Percentiles rank a stretch among this genome's conserved stretches.
Evolutionary conservation across 352 stramenopile species (phyloP).

Genomic region (Phytophthora tubulina): DNA sequence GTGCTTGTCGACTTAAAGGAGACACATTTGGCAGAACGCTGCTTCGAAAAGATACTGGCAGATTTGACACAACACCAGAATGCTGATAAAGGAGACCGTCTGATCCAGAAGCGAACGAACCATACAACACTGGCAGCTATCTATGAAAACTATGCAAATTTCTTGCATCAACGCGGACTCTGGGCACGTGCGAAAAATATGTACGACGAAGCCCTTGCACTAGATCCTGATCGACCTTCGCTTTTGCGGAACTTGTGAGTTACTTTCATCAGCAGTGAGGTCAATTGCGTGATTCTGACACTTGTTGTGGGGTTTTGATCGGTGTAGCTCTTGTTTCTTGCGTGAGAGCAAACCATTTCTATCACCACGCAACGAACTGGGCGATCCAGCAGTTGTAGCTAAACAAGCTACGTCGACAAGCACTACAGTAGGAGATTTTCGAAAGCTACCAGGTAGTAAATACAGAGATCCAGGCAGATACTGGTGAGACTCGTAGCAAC

Average conservation of each 20-base stretch:
- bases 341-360: conserved; percentile 26
- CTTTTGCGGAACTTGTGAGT: conserved; percentile 40
- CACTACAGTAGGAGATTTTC: too few species aligned
- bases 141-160: conserved; percentile 29
- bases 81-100: too few species aligned
- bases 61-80: too few species aligned
- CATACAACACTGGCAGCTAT: background rate
- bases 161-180: conserved; percentile 23
- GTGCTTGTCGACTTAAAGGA: conserved; percentile 25
- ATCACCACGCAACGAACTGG: conserved; percentile 2
- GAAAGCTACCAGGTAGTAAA: too few species aligned
- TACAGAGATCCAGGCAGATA: too few species aligned
- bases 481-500: too few species aligned
- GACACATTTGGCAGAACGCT: conserved; percentile 8
- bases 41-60: conserved; percentile 6
- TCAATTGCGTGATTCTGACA: background rate
- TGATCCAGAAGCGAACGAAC: too few species aligned
- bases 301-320: background rate
- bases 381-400: background rate
- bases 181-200: conserved; percentile 26
- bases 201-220: conserved; percentile 24
- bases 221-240: conserved; percentile 21
- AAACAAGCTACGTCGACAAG: background rate
- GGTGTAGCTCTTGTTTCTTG: conserved; percentile 32
- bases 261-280: background rate